Evolutionary conservation across 78 protist species (phyloP), one percentile per base, ranked within the genome.

Genomic region (Tieghemostelium lacteum): DNA sequence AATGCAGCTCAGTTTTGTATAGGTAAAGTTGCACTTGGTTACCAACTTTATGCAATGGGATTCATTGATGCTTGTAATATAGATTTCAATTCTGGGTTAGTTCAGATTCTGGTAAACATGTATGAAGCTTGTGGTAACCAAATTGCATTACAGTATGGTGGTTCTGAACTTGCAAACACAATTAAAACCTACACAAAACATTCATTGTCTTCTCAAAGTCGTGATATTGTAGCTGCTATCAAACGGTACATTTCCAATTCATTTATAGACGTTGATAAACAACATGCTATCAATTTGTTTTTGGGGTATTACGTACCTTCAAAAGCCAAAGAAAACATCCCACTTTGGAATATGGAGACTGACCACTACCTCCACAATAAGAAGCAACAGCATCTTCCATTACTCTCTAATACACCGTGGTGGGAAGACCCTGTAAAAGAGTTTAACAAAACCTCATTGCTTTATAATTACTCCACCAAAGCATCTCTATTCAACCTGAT

Each of bases 1-100:
- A 98, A 98, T 85, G 74, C 97, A 0, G 98, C 97, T 7, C 98
- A 97, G 85, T 93, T 97, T 52, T 95, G 93, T 73, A 62, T 98
- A 24, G 99, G 98, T 19, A 75, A 89, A 36, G 5, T 58, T 34
- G 98, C 97, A 26, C 92, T 99, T 7, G 91, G 75, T 2, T 78
- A 92, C 8, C 99, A 98, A 57, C 62, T 94, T n/a, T 77, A 80
- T 26, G 94, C 85, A 2, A 39, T 96, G 73, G 97, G 96, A 16
- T n/a, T 92, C 12, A 39, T 75, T 14, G 87, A 75, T 6, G 6
- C 33, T 8, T 76, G 95, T 2, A 22, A 57, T 19, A 17, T 73
- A 8, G 85, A 70, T 62, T 80, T 95, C 10, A 88, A 86, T 28
- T 34, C 75, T 3, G 93, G 77, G 31, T 14, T 88, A 0, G 58